A percentile compares a stretch with the other conserved stretches of the same genome.
phyloP scores from a whole-genome alignment of 805 yeast species.

The Teunomyces tritomae region DNA sequence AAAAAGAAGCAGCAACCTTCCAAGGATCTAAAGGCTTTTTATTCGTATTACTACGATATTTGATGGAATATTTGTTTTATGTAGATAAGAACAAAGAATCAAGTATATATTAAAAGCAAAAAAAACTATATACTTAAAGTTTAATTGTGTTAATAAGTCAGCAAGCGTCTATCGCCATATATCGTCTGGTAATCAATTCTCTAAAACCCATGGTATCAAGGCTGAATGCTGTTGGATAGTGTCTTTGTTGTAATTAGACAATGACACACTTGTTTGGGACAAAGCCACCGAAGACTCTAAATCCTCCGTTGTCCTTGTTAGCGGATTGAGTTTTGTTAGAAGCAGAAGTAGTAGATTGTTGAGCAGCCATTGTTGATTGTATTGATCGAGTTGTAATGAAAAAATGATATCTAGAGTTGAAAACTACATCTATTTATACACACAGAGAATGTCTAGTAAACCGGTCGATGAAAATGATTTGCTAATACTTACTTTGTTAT shows the following conservation, averaged over 20 bases:
- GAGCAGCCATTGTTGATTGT: conserved; percentile 2
- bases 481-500: no score
- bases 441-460: no score
- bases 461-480: no score
- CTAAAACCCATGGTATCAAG: neutral
- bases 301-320: conserved; percentile 4
- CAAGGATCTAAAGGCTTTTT: no score
- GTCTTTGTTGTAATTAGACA: neutral
- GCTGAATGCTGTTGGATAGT: neutral
- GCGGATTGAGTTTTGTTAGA: conserved; percentile 6
- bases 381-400: neutral
- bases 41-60: no score
- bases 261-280: conserved; percentile 3
- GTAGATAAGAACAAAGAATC: neutral
- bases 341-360: conserved; percentile 3
- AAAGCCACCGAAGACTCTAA: neutral
- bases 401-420: neutral
- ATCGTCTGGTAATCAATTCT: neutral
- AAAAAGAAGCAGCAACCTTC: neutral
- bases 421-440: neutral
- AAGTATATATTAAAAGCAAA: neutral
- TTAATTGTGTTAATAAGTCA: neutral
- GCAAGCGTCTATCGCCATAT: no score
- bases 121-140: neutral
- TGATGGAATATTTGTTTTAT: no score